These are phyloP conservation scores for Cystobasidium pallidum DNA, from an alignment of 1,284 basidiomycete genomes.

Conservation along the genomic window DNA sequence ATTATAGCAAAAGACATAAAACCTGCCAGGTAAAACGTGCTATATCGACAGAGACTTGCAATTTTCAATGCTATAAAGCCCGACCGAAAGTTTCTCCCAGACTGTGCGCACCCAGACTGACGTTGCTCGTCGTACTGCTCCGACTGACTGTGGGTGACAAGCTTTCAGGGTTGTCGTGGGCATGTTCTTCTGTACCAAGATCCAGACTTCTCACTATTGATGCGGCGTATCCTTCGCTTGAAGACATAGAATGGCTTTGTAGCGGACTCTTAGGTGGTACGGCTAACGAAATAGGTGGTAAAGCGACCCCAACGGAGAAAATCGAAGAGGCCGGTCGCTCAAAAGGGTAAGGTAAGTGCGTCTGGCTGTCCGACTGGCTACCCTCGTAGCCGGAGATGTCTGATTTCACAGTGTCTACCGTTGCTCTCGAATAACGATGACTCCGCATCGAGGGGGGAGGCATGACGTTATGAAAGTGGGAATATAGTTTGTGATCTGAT, in stretches of 20 bases:
- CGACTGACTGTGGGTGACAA: neutral
- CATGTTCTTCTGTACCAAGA: neutral
- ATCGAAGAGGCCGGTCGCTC: neutral
- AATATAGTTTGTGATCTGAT: constrained; percentile 20
- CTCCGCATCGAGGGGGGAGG: constrained; percentile 34
- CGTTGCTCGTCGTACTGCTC: constrained; percentile 3
- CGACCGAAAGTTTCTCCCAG: neutral
- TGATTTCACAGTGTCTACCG: neutral
- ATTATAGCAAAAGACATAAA: neutral
- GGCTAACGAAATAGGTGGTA: neutral
- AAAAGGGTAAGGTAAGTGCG: constrained; percentile 6
- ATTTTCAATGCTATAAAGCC: constrained; percentile 12
- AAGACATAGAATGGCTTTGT: neutral
- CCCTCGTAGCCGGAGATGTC: neutral
- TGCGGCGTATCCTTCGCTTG: neutral
- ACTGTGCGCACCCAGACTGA: neutral
- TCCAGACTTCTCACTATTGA: neutral
- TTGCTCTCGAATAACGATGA: constrained; percentile 18
- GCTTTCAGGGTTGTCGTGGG: neutral
- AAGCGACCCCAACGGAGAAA: neutral
- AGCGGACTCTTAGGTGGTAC: neutral
- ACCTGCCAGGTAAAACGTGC: too few species aligned
- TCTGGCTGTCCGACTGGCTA: neutral
- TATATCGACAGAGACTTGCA: neutral
- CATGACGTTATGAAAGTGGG: constrained; percentile 9